Percentiles rank a stretch among this genome's conserved stretches.
Evolutionary conservation across 495 filamentous ascomycete genomes (phyloP).

Genomic region (Aspergillus steynii): DNA sequence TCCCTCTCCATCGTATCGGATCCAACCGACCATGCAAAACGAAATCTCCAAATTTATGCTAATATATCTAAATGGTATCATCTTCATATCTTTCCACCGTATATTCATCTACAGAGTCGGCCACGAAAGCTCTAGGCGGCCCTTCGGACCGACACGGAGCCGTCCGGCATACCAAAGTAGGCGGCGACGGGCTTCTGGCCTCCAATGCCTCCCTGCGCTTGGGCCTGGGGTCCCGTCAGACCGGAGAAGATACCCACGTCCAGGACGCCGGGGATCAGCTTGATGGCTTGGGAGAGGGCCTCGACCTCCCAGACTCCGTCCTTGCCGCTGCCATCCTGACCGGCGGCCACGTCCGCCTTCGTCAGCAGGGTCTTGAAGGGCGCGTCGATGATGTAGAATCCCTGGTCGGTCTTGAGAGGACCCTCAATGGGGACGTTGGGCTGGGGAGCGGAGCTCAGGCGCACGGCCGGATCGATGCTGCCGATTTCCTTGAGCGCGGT

Average conservation of each 20-base stretch:
- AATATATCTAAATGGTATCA: conserved; percentile 22
- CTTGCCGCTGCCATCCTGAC: conserved; percentile 49
- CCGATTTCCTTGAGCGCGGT: conserved; percentile 68
- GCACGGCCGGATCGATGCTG: conserved; percentile 63
- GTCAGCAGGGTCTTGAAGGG: conserved; percentile 74
- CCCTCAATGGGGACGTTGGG: conserved; percentile 65
- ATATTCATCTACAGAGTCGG: conserved; percentile 2
- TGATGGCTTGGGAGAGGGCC: conserved; percentile 67
- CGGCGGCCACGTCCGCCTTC: conserved; percentile 53
- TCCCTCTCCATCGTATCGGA: not conserved
- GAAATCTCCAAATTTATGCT: not conserved
- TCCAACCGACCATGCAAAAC: not conserved
- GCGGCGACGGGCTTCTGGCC: conserved; percentile 91
- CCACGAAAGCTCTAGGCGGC: conserved; percentile 18
- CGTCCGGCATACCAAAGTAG: conserved; percentile 92
- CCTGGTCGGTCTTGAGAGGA: conserved; percentile 89
- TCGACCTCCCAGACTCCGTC: conserved; percentile 76
- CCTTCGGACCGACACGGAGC: conserved; percentile 57
- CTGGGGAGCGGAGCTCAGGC: conserved; percentile 51
- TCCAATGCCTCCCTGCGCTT: conserved; percentile 56
- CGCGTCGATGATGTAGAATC: conserved; percentile 90
- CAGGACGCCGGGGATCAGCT: conserved; percentile 80
- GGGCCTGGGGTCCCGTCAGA: conserved; percentile 67
- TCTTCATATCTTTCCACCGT: conserved; percentile 1
- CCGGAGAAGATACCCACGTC: conserved; percentile 92